Evolutionary conservation across 75 land plant species (phyloP).

Genomic region (Chamaecyparis obtusa): DNA sequence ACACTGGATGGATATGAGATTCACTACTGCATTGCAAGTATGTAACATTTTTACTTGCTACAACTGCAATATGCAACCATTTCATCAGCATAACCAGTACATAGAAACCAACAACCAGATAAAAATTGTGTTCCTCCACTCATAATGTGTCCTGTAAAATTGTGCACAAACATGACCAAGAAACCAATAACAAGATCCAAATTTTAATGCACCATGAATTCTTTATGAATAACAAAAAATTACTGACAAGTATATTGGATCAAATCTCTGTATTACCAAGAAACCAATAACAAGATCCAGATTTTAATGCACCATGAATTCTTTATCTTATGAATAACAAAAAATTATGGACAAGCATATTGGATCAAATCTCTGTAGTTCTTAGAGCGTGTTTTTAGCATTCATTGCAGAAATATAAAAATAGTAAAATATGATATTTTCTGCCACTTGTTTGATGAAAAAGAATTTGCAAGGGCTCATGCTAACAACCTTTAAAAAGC

Average conservation of each 20-base stretch:
- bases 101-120: background rate
- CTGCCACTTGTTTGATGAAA: background rate
- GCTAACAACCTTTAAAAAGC: background rate
- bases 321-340: background rate
- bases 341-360: background rate
- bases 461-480: background rate
- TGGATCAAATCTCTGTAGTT: background rate
- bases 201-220: background rate
- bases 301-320: background rate
- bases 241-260: background rate
- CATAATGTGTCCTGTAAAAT: background rate
- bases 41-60: background rate
- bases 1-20: background rate
- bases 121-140: background rate
- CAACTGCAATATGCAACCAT: background rate
- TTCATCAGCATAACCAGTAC: background rate
- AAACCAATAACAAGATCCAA: background rate
- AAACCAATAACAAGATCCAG: background rate
- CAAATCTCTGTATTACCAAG: too few relatives aligned
- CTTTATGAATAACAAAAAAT: background rate
- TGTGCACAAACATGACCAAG: background rate
- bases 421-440: background rate
- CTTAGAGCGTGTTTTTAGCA: background rate
- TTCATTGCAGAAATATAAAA: background rate
- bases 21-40: background rate